A percentile compares a stretch with the other conserved stretches of the same genome.
These are phyloP conservation scores for Skeletonema marinoi DNA, from an alignment of 108 stramenopile species.

Conservation along the genomic window DNA sequence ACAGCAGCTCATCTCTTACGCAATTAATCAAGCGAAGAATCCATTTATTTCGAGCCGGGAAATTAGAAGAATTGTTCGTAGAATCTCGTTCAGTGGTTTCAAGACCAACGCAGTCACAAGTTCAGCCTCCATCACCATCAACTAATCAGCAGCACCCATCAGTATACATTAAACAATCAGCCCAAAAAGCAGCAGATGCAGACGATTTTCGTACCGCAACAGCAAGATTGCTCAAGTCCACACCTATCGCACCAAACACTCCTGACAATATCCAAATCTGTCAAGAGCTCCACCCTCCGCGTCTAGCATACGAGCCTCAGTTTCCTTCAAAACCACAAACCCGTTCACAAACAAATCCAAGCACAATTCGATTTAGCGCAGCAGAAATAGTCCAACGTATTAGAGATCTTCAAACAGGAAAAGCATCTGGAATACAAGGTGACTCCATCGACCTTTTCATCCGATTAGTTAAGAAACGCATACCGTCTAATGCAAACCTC, in stretches of 20 bases:
- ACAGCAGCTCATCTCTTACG: background rate
- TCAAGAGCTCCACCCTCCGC: background rate
- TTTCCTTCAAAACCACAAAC: background rate
- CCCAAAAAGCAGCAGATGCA: background rate
- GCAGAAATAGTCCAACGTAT: background rate
- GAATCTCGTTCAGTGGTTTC: background rate
- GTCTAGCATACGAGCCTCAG: background rate
- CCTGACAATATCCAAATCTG: background rate
- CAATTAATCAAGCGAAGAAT: background rate
- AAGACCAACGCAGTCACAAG: too few species aligned
- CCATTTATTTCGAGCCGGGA: background rate
- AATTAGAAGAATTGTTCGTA: background rate
- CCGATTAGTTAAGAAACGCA: background rate
- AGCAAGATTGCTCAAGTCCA: background rate
- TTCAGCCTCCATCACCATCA: too few species aligned
- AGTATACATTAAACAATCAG: background rate
- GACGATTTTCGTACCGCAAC: background rate
- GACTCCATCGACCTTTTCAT: background rate
- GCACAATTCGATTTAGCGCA: background rate
- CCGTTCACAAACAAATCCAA: background rate
- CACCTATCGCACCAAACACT: background rate
- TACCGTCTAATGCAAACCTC: too few species aligned
- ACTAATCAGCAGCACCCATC: too few species aligned
- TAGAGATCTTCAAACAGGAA: background rate
- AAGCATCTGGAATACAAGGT: background rate